Evolutionary conservation across 2,329 filamentous ascomycete species (phyloP).

Genomic region (Tolypocladium album): DNA sequence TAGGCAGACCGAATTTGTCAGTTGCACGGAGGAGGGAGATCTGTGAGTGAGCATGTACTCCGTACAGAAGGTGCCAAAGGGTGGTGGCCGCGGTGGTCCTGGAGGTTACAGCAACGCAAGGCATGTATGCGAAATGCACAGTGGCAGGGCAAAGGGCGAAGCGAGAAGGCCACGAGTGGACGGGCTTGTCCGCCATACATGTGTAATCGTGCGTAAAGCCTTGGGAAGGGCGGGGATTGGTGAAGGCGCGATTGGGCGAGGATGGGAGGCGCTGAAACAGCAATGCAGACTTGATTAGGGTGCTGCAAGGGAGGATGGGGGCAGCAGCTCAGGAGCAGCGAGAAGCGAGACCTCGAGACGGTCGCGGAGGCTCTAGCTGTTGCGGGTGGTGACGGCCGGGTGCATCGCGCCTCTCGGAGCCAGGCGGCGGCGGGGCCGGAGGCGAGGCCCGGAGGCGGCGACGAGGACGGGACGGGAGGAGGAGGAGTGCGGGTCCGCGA

Average conservation of each 20-base stretch:
- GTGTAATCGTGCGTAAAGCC: background rate
- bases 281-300: background rate
- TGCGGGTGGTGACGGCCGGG: background rate
- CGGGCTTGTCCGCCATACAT: background rate
- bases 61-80: background rate
- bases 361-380: background rate
- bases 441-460: background rate
- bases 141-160: background rate
- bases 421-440: background rate
- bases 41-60: background rate
- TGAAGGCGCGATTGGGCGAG: background rate
- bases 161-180: background rate
- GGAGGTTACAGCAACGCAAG: background rate
- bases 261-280: background rate
- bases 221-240: background rate
- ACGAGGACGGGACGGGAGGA: background rate
- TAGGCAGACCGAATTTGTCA: constrained; percentile 14
- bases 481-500: background rate
- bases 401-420: background rate
- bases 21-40: background rate
- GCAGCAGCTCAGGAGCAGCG: background rate
- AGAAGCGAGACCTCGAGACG: background rate
- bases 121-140: background rate
- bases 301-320: background rate
- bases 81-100: background rate